A percentile compares a stretch with the other conserved stretches of the same genome.
These are phyloP conservation scores for Piper betle DNA, from an alignment of 164 flowering plant genomes.

Conservation along the genomic window DNA sequence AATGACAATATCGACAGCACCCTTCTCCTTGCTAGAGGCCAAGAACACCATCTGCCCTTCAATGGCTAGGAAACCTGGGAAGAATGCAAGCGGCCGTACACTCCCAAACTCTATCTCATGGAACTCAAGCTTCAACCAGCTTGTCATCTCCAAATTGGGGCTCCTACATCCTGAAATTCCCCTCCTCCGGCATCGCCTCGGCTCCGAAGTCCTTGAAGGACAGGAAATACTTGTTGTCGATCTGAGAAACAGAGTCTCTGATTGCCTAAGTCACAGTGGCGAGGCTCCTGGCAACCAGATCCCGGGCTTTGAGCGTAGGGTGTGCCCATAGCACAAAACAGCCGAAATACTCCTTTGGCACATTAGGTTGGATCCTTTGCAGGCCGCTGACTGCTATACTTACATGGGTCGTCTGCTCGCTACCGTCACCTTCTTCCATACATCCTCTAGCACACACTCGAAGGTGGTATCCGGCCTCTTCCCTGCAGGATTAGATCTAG, in stretches of 20 bases:
- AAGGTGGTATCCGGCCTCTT: neutral
- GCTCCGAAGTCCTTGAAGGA: slow-evolving; percentile 10
- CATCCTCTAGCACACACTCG: slow-evolving; percentile 6
- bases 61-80: slow-evolving; percentile 5
- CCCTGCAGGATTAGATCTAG: neutral
- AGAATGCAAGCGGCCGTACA: slow-evolving; percentile 6
- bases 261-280: slow-evolving; percentile 2
- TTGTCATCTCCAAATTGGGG: slow-evolving; percentile 10
- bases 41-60: slow-evolving; percentile 8
- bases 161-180: neutral
- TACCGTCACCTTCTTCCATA: slow-evolving; percentile 3
- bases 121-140: slow-evolving; percentile 9
- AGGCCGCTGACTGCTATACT: slow-evolving; percentile 5
- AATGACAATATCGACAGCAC: neutral
- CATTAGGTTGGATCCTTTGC: slow-evolving; percentile 2
- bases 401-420: slow-evolving; percentile 1
- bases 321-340: slow-evolving; percentile 8
- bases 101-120: slow-evolving; percentile 9
- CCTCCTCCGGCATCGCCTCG: neutral
- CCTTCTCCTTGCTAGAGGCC: slow-evolving; percentile 1
- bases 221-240: slow-evolving; percentile 7
- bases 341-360: slow-evolving; percentile 8
- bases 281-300: slow-evolving; percentile 3
- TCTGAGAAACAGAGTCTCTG: slow-evolving; percentile 3
- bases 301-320: slow-evolving; percentile 6